Conservation (phyloP, 139 green algal species). For the Pleodorina starrii region DNA sequence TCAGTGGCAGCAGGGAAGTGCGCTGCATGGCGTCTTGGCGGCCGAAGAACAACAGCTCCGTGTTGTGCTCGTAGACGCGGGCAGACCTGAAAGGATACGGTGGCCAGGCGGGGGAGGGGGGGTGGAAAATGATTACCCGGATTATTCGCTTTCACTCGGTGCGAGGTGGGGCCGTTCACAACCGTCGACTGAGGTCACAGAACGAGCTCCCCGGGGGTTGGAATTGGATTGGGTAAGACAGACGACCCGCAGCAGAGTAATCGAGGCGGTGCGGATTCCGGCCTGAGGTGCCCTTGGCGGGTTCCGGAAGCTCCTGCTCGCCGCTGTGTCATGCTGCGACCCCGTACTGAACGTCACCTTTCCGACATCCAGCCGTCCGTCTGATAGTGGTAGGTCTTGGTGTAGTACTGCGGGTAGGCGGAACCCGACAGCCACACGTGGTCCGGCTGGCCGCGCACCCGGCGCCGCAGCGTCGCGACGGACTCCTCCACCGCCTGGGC, state of each 20-base stretch:
- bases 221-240: no score
- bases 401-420: slow-evolving; percentile 89
- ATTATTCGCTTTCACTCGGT: no score
- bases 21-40: slow-evolving; percentile 91
- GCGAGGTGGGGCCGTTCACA: no score
- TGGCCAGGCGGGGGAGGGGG: not conserved
- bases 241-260: no score
- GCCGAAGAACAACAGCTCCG: slow-evolving; percentile 90
- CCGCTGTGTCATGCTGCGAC: no score
- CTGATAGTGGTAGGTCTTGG: slow-evolving; percentile 91
- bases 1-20: slow-evolving; percentile 61
- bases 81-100: slow-evolving; percentile 64
- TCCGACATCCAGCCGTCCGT: slow-evolving; percentile 88
- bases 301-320: no score
- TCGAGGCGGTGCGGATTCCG: no score
- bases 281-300: no score
- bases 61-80: slow-evolving; percentile 88
- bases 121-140: no score
- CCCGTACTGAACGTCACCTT: slow-evolving; percentile 15
- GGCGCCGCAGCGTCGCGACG: slow-evolving; percentile 67
- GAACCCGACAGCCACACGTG: slow-evolving; percentile 68
- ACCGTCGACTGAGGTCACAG: no score
- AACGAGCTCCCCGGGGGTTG: no score
- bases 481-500: slow-evolving; percentile 71
- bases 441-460: slow-evolving; percentile 56